A percentile compares a stretch with the other conserved stretches of the same genome.
Conservation (phyloP, 1,139 yeast species). For the Taphrina sp. region DNA sequence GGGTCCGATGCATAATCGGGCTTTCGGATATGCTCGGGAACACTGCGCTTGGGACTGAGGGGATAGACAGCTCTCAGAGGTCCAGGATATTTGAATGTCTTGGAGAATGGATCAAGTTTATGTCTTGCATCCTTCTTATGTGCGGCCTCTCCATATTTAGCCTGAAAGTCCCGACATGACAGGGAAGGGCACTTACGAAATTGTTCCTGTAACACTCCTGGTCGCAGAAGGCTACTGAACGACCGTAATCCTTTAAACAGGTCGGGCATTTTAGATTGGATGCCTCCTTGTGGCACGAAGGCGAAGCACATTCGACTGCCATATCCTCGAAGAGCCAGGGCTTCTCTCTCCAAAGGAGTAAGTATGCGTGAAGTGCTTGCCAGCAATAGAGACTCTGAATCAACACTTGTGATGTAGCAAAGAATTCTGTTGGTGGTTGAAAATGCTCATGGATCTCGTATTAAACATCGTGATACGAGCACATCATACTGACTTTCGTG, state of each 20-base stretch:
- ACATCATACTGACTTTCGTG: too few species aligned
- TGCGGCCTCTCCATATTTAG: conserved; percentile 11
- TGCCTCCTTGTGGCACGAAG: conserved; percentile 80
- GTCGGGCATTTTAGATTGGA: conserved; percentile 81
- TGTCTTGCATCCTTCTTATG: conserved; percentile 29
- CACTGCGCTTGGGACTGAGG: conserved; percentile 62
- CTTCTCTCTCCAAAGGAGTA: neutral
- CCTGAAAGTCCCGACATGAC: too few species aligned
- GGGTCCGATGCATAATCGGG: conserved; percentile 74
- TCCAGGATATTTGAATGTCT: conserved; percentile 65
- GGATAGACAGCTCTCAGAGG: conserved; percentile 77
- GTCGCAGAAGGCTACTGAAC: conserved; percentile 65
- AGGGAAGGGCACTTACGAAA: conserved; percentile 27
- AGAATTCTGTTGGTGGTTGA: too few species aligned
- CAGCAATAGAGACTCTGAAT: too few species aligned
- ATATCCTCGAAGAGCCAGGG: conserved; percentile 1
- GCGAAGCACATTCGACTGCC: conserved; percentile 26
- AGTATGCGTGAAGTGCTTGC: too few species aligned
- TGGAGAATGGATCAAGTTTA: conserved; percentile 62
- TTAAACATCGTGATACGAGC: too few species aligned
- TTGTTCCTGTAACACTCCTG: conserved; percentile 70
- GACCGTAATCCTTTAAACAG: conserved; percentile 70
- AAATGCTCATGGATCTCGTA: too few species aligned
- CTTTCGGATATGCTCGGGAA: conserved; percentile 66
- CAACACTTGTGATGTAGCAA: too few species aligned